Conservation (phyloP, 441 rosid species). For the Pelargonium australe region DNA sequence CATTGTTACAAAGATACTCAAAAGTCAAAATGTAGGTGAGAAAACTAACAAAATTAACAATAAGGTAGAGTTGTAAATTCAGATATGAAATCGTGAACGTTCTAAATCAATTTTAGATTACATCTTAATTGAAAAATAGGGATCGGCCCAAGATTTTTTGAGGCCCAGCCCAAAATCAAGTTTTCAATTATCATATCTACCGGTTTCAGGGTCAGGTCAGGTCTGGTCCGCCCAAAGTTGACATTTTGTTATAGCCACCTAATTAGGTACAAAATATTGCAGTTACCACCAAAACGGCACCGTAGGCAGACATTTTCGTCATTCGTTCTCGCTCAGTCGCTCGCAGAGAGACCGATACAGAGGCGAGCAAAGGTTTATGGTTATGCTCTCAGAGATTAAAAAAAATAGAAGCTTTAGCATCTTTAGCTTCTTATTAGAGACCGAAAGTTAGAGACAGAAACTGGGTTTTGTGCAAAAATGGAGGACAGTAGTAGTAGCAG, state of each 20-base stretch:
- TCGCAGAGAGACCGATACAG: not conserved
- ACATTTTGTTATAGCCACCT: not conserved
- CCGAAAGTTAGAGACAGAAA: constrained; percentile 2
- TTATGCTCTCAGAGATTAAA: not conserved
- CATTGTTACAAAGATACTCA: too few relatives aligned
- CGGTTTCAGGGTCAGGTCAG: not conserved
- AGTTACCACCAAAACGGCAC: not conserved
- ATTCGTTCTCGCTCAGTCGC: not conserved
- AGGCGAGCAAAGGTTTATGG: not conserved
- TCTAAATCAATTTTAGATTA: too few relatives aligned
- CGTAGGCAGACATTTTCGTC: not conserved
- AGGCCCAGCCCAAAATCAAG: not conserved
- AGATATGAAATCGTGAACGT: too few relatives aligned
- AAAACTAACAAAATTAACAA: too few relatives aligned
- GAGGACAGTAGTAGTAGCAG: constrained; percentile 21
- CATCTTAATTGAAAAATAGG: too few relatives aligned
- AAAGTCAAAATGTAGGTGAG: too few relatives aligned
- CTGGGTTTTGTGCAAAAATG: constrained; percentile 28
- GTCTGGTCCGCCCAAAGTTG: not conserved
- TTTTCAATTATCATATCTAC: not conserved
- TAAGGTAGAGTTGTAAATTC: too few relatives aligned
- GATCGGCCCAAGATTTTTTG: too few relatives aligned
- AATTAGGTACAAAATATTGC: not conserved
- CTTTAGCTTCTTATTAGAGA: not conserved
- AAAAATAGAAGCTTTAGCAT: not conserved